These are phyloP conservation scores for Xylaria intraflava DNA, from an alignment of 495 filamentous ascomycete species.

Conservation along the genomic window DNA sequence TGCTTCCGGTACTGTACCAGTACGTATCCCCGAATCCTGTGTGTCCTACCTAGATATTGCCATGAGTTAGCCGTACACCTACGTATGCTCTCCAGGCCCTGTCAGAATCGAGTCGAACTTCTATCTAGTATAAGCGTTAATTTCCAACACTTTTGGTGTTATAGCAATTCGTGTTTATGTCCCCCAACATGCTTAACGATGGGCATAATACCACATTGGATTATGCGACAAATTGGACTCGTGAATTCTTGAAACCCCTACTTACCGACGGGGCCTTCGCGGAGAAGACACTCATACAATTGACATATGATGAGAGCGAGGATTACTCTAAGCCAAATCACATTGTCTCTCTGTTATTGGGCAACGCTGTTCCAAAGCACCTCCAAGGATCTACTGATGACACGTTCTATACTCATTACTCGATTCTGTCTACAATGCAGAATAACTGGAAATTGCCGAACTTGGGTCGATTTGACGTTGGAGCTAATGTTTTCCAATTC, in stretches of 20 bases:
- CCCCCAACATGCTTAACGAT: constrained; percentile 67
- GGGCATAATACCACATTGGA: constrained; percentile 60
- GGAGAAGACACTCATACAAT: constrained; percentile 54
- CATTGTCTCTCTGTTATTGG: constrained; percentile 57
- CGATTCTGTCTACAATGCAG: constrained; percentile 55
- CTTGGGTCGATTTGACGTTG: constrained; percentile 65
- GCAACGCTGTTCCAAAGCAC: constrained; percentile 52
- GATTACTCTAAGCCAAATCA: constrained; percentile 52
- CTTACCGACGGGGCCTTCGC: constrained; percentile 53
- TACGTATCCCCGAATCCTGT: not conserved
- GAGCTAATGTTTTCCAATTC: constrained; percentile 60
- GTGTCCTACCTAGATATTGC: not conserved
- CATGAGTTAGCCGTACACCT: no score
- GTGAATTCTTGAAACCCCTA: constrained; percentile 51
- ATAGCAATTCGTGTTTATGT: constrained; percentile 57
- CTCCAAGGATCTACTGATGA: constrained; percentile 54
- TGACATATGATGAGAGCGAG: constrained; percentile 62
- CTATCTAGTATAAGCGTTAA: not conserved
- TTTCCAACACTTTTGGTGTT: constrained; percentile 13
- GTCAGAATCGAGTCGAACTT: no score
- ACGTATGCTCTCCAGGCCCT: no score
- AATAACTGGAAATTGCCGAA: constrained; percentile 63
- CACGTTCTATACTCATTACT: constrained; percentile 70
- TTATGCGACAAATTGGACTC: constrained; percentile 53
- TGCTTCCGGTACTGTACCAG: constrained; percentile 42